Percentiles rank a stretch among this genome's conserved stretches.
These are phyloP conservation scores for Erigeron canadensis DNA, from an alignment of 129 eudicot genomes.

Conservation along the genomic window DNA sequence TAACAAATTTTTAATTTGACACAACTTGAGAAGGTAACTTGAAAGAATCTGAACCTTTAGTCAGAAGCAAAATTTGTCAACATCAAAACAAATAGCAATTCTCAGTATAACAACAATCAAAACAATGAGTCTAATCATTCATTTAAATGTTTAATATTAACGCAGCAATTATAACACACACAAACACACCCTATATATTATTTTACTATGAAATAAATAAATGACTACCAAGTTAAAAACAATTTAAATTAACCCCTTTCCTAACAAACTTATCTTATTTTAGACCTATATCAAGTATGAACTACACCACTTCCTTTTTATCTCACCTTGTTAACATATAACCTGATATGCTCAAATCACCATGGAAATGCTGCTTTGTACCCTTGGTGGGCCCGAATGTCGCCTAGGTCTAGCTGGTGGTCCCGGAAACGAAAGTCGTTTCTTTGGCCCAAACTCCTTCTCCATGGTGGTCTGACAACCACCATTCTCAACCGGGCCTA, in stretches of 20 bases:
- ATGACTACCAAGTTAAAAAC: conserved; percentile 25
- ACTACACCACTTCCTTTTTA: conserved; percentile 11
- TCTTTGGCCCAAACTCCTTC: conserved; percentile 38
- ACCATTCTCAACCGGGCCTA: conserved; percentile 45
- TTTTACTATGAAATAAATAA: not conserved
- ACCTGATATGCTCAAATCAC: conserved; percentile 20
- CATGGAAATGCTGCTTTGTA: conserved; percentile 30
- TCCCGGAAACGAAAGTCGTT: conserved; percentile 30
- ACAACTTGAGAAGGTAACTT: no score
- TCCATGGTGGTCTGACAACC: conserved; percentile 37
- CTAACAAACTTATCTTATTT: conserved; percentile 23
- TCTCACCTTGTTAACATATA: conserved; percentile 8
- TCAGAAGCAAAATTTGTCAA: no score
- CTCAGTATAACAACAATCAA: not conserved
- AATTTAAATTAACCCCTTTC: conserved; percentile 18
- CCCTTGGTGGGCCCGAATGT: conserved; percentile 45
- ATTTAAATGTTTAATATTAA: conserved; percentile 9
- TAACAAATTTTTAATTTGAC: no score
- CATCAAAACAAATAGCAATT: no score
- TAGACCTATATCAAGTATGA: conserved; percentile 21
- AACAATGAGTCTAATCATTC: not conserved
- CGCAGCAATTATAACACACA: conserved; percentile 27
- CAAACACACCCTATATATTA: conserved; percentile 13
- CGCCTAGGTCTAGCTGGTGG: conserved; percentile 37
- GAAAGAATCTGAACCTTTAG: no score